Percentiles rank a stretch among this genome's conserved stretches.
Conservation (phyloP, 805 yeast species). For the Clavispora asparagi region DNA sequence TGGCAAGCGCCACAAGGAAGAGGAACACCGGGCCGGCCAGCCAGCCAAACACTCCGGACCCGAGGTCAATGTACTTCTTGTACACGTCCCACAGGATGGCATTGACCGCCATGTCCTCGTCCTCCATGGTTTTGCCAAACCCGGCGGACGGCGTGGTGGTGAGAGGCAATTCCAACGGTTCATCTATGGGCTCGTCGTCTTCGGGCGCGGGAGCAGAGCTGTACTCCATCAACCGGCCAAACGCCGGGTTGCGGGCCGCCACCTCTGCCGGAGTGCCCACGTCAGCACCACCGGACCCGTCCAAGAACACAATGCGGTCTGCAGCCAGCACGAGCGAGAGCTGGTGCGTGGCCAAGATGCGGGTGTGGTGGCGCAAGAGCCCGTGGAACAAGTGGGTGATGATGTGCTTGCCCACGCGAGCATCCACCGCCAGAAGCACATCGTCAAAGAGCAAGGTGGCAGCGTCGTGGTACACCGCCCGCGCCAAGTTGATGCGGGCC, state of each 20-base stretch:
- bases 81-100: constrained; percentile 38
- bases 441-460: constrained; percentile 36
- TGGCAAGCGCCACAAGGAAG: constrained; percentile 27
- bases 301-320: constrained; percentile 33
- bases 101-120: constrained; percentile 34
- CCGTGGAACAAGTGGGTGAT: constrained; percentile 30
- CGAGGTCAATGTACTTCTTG: constrained; percentile 31
- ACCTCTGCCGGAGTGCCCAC: constrained; percentile 32
- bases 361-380: constrained; percentile 28
- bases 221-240: constrained; percentile 48
- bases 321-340: constrained; percentile 34
- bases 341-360: constrained; percentile 41
- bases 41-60: constrained; percentile 33
- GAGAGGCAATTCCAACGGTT: neutral
- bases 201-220: constrained; percentile 21
- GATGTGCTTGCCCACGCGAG: constrained; percentile 40
- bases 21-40: constrained; percentile 30
- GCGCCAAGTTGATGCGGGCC: constrained; percentile 40
- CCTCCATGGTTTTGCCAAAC: constrained; percentile 27
- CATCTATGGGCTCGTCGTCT: constrained; percentile 29
- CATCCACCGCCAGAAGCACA: constrained; percentile 41
- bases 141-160: neutral
- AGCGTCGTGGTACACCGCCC: constrained; percentile 35
- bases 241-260: constrained; percentile 34
- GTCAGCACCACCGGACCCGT: constrained; percentile 39